A percentile compares a stretch with the other conserved stretches of the same genome.
phyloP scores from a whole-genome alignment of 2,329 filamentous ascomycete species.

The Ophiostoma pallidulum region DNA sequence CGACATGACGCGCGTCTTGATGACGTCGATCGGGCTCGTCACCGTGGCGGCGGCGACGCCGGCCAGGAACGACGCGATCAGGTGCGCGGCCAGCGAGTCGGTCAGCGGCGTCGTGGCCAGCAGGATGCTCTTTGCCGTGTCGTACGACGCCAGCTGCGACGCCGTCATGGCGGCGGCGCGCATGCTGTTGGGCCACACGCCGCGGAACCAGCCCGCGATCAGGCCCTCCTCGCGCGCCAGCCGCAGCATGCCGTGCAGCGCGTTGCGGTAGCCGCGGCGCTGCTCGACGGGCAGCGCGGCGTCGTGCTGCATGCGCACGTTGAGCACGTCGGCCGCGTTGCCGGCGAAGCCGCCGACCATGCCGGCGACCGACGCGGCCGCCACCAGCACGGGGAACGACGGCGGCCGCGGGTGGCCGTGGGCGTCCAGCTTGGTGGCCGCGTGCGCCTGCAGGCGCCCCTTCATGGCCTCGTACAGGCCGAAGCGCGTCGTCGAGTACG shows the following conservation, averaged over 20 bases:
- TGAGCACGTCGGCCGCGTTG: conserved; percentile 92
- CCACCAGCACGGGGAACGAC: conserved; percentile 67
- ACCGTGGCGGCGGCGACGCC: conserved; percentile 78
- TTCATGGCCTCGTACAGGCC: conserved; percentile 95
- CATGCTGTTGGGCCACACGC: conserved; percentile 72
- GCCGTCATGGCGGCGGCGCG: conserved; percentile 84
- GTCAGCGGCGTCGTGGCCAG: conserved; percentile 56
- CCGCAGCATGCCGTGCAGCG: conserved; percentile 72
- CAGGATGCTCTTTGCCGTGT: conserved; percentile 66
- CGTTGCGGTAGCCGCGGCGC: conserved; percentile 81
- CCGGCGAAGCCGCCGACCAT: conserved; percentile 83
- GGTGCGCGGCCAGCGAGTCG: conserved; percentile 67
- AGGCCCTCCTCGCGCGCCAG: conserved; percentile 83
- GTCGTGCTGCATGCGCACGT: conserved; percentile 97
- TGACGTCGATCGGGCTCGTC: conserved; percentile 77
- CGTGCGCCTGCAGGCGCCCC: conserved; percentile 43
- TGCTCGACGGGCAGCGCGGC: conserved; percentile 63
- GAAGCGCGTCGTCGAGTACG: conserved; percentile 94
- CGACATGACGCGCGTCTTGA: conserved; percentile 84
- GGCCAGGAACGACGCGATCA: conserved; percentile 66
- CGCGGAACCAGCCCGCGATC: conserved; percentile 62
- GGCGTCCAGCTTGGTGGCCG: conserved; percentile 5
- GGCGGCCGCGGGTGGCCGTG: conserved; percentile 36
- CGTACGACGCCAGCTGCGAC: conserved; percentile 74
- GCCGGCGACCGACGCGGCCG: conserved; percentile 73